Evolutionary conservation across 2,329 filamentous ascomycete genomes (phyloP).

Genomic region (Grosmannia clavigera): DNA sequence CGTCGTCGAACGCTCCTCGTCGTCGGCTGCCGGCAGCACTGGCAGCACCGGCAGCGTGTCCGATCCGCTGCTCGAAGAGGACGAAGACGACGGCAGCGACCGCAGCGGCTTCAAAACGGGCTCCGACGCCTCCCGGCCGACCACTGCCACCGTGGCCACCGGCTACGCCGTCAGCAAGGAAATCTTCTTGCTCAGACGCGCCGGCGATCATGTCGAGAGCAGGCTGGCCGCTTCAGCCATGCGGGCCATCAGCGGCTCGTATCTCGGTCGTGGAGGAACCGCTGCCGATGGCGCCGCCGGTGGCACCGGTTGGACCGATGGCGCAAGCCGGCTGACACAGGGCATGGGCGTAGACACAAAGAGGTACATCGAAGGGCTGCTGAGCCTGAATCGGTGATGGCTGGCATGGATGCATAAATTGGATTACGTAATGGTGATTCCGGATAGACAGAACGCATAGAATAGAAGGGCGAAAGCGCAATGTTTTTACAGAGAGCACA

Average conservation of each 20-base stretch:
- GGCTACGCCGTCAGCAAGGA: constrained; percentile 35
- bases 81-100: not conserved
- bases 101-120: not conserved
- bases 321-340: constrained; percentile 49
- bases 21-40: not conserved
- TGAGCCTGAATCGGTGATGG: constrained; percentile 44
- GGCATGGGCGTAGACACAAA: constrained; percentile 68
- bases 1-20: constrained; percentile 28
- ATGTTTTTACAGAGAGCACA: too few species aligned
- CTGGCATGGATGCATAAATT: not conserved
- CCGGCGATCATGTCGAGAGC: constrained; percentile 37
- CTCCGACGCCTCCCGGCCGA: not conserved
- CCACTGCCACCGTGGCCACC: constrained; percentile 1
- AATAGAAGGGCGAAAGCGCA: too few species aligned
- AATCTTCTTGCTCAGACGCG: constrained; percentile 47
- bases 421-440: not conserved
- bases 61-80: constrained; percentile 1
- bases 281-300: constrained; percentile 27
- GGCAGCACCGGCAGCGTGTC: not conserved
- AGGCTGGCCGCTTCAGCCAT: constrained; percentile 20
- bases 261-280: constrained; percentile 20
- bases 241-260: constrained; percentile 8
- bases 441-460: not conserved
- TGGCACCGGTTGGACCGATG: constrained; percentile 32
- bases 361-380: constrained; percentile 59